Evolutionary conservation across 805 yeast genomes (phyloP).

Genomic region (Cyberlindnera veronae): DNA sequence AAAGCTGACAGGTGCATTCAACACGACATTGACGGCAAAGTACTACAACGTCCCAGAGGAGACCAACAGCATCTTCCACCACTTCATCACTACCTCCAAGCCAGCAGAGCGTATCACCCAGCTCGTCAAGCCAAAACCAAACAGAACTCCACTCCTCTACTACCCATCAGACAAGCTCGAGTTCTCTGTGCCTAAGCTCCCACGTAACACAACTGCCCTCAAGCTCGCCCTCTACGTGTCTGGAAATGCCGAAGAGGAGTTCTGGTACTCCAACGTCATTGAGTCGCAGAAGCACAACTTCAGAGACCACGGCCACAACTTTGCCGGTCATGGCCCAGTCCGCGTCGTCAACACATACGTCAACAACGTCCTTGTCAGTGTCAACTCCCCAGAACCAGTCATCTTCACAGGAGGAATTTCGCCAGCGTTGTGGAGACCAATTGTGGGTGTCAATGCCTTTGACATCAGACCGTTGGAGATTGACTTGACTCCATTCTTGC

Average conservation of each 20-base stretch:
- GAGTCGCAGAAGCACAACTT: slow-evolving; percentile 45
- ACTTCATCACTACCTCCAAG: slow-evolving; percentile 21
- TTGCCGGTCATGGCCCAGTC: slow-evolving; percentile 67
- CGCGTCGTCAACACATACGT: slow-evolving; percentile 62
- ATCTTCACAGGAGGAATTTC: slow-evolving; percentile 80
- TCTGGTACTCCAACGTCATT: slow-evolving; percentile 68
- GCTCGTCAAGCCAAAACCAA: slow-evolving; percentile 16
- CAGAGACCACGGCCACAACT: slow-evolving; percentile 34
- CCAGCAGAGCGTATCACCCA: slow-evolving; percentile 21
- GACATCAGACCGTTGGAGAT: slow-evolving; percentile 69
- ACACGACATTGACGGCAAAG: slow-evolving; percentile 46
- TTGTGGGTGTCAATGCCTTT: slow-evolving; percentile 70
- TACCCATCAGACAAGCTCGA: slow-evolving; percentile 39
- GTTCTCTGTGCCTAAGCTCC: slow-evolving; percentile 42
- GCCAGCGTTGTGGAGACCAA: slow-evolving; percentile 78
- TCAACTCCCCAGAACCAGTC: slow-evolving; percentile 66
- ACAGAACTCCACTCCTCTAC: slow-evolving; percentile 43
- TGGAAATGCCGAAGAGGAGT: slow-evolving; percentile 80
- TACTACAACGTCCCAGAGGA: slow-evolving; percentile 40
- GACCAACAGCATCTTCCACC: slow-evolving; percentile 12
- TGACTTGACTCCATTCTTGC: slow-evolving; percentile 68
- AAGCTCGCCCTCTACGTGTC: slow-evolving; percentile 58
- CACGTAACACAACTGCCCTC: slow-evolving; percentile 50
- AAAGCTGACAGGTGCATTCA: slow-evolving; percentile 57
- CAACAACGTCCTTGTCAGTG: slow-evolving; percentile 55